A percentile compares a stretch with the other conserved stretches of the same genome.
These are phyloP conservation scores for Volvariella surrecta DNA, from an alignment of 1,284 basidiomycete species.

Conservation along the genomic window DNA sequence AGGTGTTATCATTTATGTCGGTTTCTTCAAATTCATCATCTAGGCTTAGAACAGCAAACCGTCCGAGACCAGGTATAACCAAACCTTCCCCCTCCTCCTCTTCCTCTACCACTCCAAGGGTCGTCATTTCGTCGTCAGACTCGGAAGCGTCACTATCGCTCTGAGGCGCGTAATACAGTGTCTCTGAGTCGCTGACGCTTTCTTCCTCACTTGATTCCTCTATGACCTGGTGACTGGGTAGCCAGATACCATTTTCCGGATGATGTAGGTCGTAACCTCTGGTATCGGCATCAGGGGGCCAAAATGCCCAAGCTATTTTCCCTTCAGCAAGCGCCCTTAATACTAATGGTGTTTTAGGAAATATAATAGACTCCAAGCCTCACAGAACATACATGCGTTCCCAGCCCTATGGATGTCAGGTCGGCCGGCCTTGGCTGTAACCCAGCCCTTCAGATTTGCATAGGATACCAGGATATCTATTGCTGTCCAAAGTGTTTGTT, in stretches of 20 bases:
- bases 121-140: background rate
- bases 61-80: background rate
- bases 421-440: conserved; percentile 85
- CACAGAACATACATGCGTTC: conserved; percentile 63
- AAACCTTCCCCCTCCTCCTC: background rate
- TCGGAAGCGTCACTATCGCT: no score
- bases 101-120: no score
- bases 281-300: conserved; percentile 49
- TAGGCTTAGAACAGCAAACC: background rate
- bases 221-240: background rate
- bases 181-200: no score
- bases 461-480: conserved; percentile 76
- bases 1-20: no score
- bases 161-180: no score
- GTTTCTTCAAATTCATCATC: no score
- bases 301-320: conserved; percentile 77
- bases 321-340: conserved; percentile 76
- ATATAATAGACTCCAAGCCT: conserved; percentile 2
- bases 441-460: conserved; percentile 70
- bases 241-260: conserved; percentile 18
- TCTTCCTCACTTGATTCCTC: background rate
- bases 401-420: conserved; percentile 86
- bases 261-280: conserved; percentile 18
- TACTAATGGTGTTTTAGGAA: conserved; percentile 33
- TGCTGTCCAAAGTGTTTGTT: conserved; percentile 54